Evolutionary conservation across 768 basidiomycete species (phyloP).

Genomic region (Neoboletus subvelutipes): DNA sequence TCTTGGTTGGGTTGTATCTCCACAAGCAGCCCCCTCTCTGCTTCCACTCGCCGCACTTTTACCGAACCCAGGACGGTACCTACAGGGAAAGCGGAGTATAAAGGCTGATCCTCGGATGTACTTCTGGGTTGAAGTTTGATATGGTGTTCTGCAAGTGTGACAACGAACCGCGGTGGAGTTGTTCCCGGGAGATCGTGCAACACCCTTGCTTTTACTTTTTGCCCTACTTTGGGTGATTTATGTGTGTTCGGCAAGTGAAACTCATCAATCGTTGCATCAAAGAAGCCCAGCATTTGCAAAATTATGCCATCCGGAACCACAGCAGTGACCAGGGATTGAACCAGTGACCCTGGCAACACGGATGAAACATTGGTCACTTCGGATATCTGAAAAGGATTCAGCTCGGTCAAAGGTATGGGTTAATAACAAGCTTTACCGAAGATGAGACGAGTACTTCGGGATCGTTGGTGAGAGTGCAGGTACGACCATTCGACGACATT

Average conservation of each 20-base stretch:
- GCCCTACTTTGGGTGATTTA: slow-evolving; percentile 56
- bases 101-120: slow-evolving; percentile 25
- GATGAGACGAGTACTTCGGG: slow-evolving; percentile 47
- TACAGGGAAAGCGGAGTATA: slow-evolving; percentile 66
- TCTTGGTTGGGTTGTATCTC: slow-evolving; percentile 61
- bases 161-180: slow-evolving; percentile 80
- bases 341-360: slow-evolving; percentile 81
- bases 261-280: slow-evolving; percentile 84
- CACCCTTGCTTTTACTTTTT: slow-evolving; percentile 81
- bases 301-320: slow-evolving; percentile 74
- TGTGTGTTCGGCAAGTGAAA: slow-evolving; percentile 60
- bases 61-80: slow-evolving; percentile 72
- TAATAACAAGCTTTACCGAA: slow-evolving; percentile 44
- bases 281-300: slow-evolving; percentile 88
- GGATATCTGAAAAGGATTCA: slow-evolving; percentile 49
- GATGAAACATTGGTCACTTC: slow-evolving; percentile 78
- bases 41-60: slow-evolving; percentile 70
- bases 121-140: slow-evolving; percentile 49
- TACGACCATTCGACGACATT: slow-evolving; percentile 74
- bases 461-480: slow-evolving; percentile 66
- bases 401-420: neutral
- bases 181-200: slow-evolving; percentile 71
- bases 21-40: slow-evolving; percentile 79
- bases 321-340: slow-evolving; percentile 79
- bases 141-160: slow-evolving; percentile 74